phyloP scores from a whole-genome alignment of 2,329 filamentous ascomycete species.

The Sporothrix phasma region DNA sequence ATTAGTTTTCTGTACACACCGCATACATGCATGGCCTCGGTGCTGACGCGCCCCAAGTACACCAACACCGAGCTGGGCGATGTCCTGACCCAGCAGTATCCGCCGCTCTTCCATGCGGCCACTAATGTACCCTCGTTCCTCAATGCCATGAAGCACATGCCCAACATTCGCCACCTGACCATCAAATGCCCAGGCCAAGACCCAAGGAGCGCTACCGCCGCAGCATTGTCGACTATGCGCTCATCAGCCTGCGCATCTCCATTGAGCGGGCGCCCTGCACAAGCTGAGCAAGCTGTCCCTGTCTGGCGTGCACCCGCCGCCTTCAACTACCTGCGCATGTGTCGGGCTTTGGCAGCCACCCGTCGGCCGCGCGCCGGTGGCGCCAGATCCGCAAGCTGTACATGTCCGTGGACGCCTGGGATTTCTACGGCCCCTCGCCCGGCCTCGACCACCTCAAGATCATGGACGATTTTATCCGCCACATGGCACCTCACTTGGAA shows the following conservation, averaged over 20 bases:
- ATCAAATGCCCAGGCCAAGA: conserved; percentile 68
- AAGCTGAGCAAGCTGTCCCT: conserved; percentile 62
- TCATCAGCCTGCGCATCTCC: conserved; percentile 77
- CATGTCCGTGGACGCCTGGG: conserved; percentile 63
- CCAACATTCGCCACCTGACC: conserved; percentile 62
- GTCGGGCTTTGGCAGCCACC: conserved; percentile 63
- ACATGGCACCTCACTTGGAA: conserved; percentile 55
- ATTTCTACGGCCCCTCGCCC: conserved; percentile 48
- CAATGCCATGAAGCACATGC: conserved; percentile 57
- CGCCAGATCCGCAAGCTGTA: conserved; percentile 63
- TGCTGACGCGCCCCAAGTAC: conserved; percentile 62
- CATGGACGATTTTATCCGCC: conserved; percentile 69
- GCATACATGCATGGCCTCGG: conserved; percentile 54
- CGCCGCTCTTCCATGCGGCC: conserved; percentile 78
- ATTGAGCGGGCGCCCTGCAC: conserved; percentile 62
- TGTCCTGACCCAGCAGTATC: conserved; percentile 76
- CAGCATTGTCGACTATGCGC: conserved; percentile 74
- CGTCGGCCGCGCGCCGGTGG: conserved; percentile 64
- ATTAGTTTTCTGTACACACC: conserved; percentile 75
- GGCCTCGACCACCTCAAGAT: conserved; percentile 65
- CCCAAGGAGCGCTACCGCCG: conserved; percentile 61
- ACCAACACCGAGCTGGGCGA: conserved; percentile 70
- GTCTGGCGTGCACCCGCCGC: conserved; percentile 64
- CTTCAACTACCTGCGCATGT: conserved; percentile 69
- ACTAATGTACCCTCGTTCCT: conserved; percentile 82